These are phyloP conservation scores for Talaromyces islandicus DNA, from an alignment of 2,329 filamentous ascomycete genomes.

Conservation along the genomic window DNA sequence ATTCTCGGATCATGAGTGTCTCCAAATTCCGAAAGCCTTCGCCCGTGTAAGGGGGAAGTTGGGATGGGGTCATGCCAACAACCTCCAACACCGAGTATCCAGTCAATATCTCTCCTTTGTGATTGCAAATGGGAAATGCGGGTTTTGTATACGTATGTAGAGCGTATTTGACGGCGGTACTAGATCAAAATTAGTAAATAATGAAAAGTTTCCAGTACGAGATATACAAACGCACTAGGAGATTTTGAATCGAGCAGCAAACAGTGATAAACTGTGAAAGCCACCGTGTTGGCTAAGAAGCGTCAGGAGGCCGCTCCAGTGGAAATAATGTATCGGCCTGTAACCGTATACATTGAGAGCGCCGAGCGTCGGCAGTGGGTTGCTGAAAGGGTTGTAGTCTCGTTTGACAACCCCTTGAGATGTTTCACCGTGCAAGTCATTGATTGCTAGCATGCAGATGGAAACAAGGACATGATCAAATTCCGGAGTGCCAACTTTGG, in stretches of 20 bases:
- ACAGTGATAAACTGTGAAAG: slow-evolving; percentile 4
- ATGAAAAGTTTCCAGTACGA: not conserved
- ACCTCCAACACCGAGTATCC: slow-evolving; percentile 5
- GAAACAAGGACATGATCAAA: slow-evolving; percentile 5
- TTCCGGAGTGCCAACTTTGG: not conserved
- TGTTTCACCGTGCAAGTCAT: slow-evolving; percentile 7
- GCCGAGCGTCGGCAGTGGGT: slow-evolving; percentile 4
- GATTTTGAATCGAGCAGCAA: not conserved
- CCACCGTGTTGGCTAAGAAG: slow-evolving; percentile 10
- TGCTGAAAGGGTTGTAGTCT: slow-evolving; percentile 11
- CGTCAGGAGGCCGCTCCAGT: slow-evolving; percentile 7
- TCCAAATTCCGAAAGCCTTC: slow-evolving; percentile 6
- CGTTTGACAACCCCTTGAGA: not conserved
- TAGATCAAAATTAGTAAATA: not conserved
- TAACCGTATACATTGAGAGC: slow-evolving; percentile 11
- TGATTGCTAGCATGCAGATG: slow-evolving; percentile 10
- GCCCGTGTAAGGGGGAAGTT: slow-evolving; percentile 1
- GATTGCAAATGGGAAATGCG: slow-evolving; percentile 6
- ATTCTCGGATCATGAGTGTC: slow-evolving; percentile 1
- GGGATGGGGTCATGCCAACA: slow-evolving; percentile 1
- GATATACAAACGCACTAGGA: not conserved
- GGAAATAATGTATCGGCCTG: slow-evolving; percentile 6
- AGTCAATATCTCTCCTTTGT: not conserved
- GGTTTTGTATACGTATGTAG: slow-evolving; percentile 9
- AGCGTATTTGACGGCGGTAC: slow-evolving; percentile 10